Evolutionary conservation across 129 eudicot genomes (phyloP).

Genomic region (Apium graveolens): DNA sequence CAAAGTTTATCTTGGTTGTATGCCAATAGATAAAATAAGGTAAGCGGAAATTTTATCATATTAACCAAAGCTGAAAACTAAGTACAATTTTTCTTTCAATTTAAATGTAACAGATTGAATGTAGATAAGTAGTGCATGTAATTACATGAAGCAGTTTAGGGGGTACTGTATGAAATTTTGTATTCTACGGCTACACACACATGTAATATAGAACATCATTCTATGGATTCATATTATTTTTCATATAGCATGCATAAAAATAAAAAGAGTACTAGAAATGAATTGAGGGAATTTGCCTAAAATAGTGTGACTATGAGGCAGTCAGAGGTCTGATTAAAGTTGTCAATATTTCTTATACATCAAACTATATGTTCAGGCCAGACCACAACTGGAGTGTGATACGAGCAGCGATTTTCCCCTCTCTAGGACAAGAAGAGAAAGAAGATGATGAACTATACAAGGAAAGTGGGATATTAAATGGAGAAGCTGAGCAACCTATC

Average conservation of each 20-base stretch:
- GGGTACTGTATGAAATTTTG: background rate
- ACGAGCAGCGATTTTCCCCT: slow-evolving; percentile 7
- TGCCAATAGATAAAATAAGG: slow-evolving; percentile 43
- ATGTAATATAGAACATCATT: background rate
- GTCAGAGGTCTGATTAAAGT: background rate
- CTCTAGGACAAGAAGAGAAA: background rate
- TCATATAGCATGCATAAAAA: background rate
- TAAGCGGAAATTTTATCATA: background rate
- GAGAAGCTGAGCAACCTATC: slow-evolving; percentile 6
- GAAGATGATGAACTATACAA: background rate
- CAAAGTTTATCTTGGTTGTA: slow-evolving; percentile 28
- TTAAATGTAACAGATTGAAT: background rate
- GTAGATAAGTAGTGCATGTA: background rate
- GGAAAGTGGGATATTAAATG: background rate
- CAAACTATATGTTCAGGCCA: slow-evolving; percentile 20
- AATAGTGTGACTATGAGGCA: background rate
- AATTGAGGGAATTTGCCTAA: background rate
- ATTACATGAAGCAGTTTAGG: background rate
- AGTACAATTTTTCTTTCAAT: background rate
- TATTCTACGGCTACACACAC: background rate
- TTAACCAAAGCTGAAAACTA: background rate
- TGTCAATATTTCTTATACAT: background rate
- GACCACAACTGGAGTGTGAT: slow-evolving; percentile 22
- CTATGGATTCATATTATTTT: background rate
- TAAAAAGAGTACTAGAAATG: background rate